Base-by-base conservation (phyloP, 2,329 filamentous ascomycete species). In the Aspergillus japonicus region DNA sequence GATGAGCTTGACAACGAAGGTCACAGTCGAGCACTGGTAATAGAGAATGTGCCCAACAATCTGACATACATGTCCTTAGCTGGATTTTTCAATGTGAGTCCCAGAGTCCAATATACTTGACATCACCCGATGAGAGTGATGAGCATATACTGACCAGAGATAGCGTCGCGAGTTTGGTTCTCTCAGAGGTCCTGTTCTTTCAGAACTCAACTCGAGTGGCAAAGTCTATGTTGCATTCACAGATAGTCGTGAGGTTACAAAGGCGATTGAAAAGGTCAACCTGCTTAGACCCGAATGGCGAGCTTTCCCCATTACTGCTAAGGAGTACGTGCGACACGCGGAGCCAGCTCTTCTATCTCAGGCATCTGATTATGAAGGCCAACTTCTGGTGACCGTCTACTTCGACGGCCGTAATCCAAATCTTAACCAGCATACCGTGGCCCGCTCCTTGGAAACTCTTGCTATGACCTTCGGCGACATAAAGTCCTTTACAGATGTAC, bases 221-320 rank as follows among this genome's bases (percentile, higher is more conserved):
- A 80, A 76, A 52, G 78, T 86, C 31, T 83, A 81, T 59, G 73
- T 87, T 24, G 81, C 80, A 4, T 87, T 89, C 65, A 75, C 80
- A 6, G 87, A 89, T 66, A 82, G 88, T 53, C 81, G 84, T 53
- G 86, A 89, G 70, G 81, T 87, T 6, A 82, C 79, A 55, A 77
- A 79, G 33, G 79, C 83, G 7, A 77, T 81, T 58, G 75, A 80
- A 12, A 82, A 81, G 54, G 70, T 83, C 29, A 74, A 77, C 1
- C 65, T 80, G 19, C 71, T 76, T 35, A 75, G 76, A 50, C 73
- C 78, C 11, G 75, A 76, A 35, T 87, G 85, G 83, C 69, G 71
- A 50, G 74, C 80, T 19, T 72, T 75, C 49, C 80, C 80, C 53
- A 72, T 86, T 29, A 73, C 74, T 8, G 76, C 80, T 2, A 75